Evolutionary conservation across 257 asterid genomes (phyloP), one percentile per base, ranked within the genome.

Genomic region (Nicotiana benthamiana): DNA sequence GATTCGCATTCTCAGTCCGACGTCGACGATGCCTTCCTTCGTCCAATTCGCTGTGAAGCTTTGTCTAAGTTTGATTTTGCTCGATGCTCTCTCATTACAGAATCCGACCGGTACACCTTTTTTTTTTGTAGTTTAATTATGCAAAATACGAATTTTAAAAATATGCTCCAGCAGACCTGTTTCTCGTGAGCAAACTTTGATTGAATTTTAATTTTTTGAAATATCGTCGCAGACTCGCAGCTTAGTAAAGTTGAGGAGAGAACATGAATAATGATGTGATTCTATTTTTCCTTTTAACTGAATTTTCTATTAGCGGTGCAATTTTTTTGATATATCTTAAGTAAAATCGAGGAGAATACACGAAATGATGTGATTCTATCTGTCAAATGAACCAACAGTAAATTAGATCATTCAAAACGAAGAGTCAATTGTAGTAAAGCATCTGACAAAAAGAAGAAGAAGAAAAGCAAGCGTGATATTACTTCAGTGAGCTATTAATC

Each of bases 1-100:
- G 97, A 96, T 88, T 92, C 98, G 60, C 92, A 72, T 72, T 87
- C 96, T n/a, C 86, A 59, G 5, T 89, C 95, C 62, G 84, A 91
- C 5, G 86, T 81, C 34, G 97, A 92, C 74, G 93, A 90, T 80
- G 94, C 94, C 22, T 94, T 89, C 84, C 87, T 90, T 77, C 92
- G 88, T 26, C 97, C 98, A 28, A 96, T 96, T 77, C 97, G 94
- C 79, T 91, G 93, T 6, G 96, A 92, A 82, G 97, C 97, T 27
- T 85, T 87, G 60, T 83, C 94, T 36, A 91, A 86, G 86, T 92
- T 96, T 53, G 90, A 89, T 68, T 46, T 82, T 24, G 97, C 97
- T 80, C 90, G 94, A 43, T 82, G 87, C 72, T 85, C 88, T 46
- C 86, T 94, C 78, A 82, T 90, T 82, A 90, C 91, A n/a, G 80